A percentile compares a stretch with the other conserved stretches of the same genome.
These are phyloP conservation scores for Schizochytrium sp. DNA, from an alignment of 108 stramenopile genomes.

Conservation along the genomic window DNA sequence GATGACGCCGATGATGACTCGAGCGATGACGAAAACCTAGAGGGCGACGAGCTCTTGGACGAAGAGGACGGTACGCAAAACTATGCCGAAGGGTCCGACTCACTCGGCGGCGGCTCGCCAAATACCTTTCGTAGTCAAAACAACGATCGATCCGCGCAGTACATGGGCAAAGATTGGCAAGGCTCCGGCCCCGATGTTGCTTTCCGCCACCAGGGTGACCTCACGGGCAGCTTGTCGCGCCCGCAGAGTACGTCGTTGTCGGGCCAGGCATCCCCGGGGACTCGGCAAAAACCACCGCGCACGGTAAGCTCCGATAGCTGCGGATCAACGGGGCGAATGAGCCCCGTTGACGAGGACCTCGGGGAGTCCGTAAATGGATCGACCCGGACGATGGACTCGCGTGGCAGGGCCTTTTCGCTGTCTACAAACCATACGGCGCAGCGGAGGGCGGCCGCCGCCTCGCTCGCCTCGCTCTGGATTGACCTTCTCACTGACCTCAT, in stretches of 20 bases:
- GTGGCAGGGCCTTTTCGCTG: background rate
- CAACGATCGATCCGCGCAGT: background rate
- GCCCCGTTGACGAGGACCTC: background rate
- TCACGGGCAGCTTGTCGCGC: background rate
- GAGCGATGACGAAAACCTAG: background rate
- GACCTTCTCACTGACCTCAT: background rate
- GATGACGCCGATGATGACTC: background rate
- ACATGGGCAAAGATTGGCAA: background rate
- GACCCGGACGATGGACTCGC: background rate
- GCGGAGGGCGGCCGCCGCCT: background rate
- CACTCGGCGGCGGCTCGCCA: background rate
- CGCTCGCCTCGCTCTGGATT: background rate
- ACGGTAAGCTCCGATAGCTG: background rate
- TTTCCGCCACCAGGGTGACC: background rate
- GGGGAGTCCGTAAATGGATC: background rate
- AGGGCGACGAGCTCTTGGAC: background rate
- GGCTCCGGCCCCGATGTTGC: background rate
- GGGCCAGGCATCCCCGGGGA: background rate
- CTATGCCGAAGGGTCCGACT: background rate
- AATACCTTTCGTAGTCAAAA: background rate
- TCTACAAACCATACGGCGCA: background rate
- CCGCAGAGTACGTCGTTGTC: background rate
- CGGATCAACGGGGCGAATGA: background rate
- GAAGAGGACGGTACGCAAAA: background rate
- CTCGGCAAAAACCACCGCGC: background rate